Conservation (phyloP, 129 eudicot genomes). For the Tagetes patula region DNA sequence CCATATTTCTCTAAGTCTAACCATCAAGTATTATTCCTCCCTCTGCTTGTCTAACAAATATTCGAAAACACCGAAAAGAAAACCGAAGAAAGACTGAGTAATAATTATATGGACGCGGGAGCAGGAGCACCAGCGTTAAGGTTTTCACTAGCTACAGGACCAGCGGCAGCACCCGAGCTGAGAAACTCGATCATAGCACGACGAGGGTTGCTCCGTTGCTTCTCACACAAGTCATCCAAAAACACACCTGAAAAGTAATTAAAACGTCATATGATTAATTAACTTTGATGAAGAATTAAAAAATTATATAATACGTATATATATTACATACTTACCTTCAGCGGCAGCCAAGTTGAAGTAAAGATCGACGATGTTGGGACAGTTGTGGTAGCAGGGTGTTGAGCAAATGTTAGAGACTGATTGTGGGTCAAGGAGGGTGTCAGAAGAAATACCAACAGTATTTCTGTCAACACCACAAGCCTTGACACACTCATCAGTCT, state of each 20-base stretch:
- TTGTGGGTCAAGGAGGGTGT: slow-evolving; percentile 59
- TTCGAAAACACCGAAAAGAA: neutral
- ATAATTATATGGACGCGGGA: slow-evolving; percentile 38
- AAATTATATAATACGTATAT: too few species aligned
- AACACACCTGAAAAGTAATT: slow-evolving; percentile 51
- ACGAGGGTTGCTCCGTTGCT: slow-evolving; percentile 59
- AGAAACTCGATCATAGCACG: slow-evolving; percentile 80
- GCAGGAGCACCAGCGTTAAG: slow-evolving; percentile 41
- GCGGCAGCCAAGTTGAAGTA: slow-evolving; percentile 83
- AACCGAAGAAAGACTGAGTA: neutral
- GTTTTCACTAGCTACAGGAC: slow-evolving; percentile 33
- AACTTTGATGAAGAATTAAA: too few species aligned
- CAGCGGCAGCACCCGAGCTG: slow-evolving; percentile 73
- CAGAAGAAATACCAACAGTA: slow-evolving; percentile 66
- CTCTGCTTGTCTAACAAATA: slow-evolving; percentile 18
- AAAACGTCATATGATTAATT: neutral
- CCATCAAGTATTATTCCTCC: neutral
- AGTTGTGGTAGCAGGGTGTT: slow-evolving; percentile 62
- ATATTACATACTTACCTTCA: slow-evolving; percentile 50
- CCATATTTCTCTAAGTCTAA: neutral
- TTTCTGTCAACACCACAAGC: slow-evolving; percentile 75
- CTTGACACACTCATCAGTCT: slow-evolving; percentile 61
- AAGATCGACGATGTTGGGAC: slow-evolving; percentile 84
- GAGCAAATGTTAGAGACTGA: slow-evolving; percentile 66
- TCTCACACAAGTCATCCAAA: slow-evolving; percentile 65